Conservation (phyloP, 2,329 filamentous ascomycete genomes). For the Capronia coronata region DNA sequence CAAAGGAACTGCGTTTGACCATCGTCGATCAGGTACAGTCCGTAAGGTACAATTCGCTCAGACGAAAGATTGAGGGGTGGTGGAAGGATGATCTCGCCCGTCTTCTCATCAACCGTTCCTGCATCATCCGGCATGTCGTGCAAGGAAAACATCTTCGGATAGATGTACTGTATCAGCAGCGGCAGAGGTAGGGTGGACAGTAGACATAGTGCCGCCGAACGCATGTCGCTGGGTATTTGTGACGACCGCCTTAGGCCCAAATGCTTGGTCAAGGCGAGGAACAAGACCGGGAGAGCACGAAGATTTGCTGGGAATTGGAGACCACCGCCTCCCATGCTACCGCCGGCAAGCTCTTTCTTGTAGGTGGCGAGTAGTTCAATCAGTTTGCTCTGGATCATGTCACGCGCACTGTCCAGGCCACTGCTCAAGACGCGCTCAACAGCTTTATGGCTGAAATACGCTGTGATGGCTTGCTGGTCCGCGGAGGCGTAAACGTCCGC, state of each 20-base stretch:
- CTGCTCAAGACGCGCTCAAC: slow-evolving; percentile 82
- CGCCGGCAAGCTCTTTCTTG: slow-evolving; percentile 91
- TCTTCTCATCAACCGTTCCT: slow-evolving; percentile 75
- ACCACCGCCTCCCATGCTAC: slow-evolving; percentile 86
- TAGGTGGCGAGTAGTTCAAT: slow-evolving; percentile 91
- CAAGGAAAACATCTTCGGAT: slow-evolving; percentile 66
- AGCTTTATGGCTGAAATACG: slow-evolving; percentile 95
- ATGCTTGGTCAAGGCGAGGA: slow-evolving; percentile 93
- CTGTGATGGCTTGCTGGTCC: slow-evolving; percentile 86
- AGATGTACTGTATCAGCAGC: slow-evolving; percentile 33
- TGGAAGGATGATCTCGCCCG: slow-evolving; percentile 82
- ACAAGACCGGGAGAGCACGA: slow-evolving; percentile 77
- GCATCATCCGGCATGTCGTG: slow-evolving; percentile 95
- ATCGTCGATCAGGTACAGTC: slow-evolving; percentile 93
- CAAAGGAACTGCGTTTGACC: slow-evolving; percentile 97
- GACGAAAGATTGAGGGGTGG: slow-evolving; percentile 80
- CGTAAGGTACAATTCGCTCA: slow-evolving; percentile 78
- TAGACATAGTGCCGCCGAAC: slow-evolving; percentile 84
- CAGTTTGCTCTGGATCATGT: slow-evolving; percentile 84
- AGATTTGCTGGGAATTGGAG: slow-evolving; percentile 92
- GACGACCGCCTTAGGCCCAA: slow-evolving; percentile 87
- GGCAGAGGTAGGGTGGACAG: slow-evolving; percentile 61
- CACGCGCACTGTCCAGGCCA: slow-evolving; percentile 82
- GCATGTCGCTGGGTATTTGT: slow-evolving; percentile 87
- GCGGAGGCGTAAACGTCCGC: slow-evolving; percentile 91